phyloP scores from a whole-genome alignment of 768 basidiomycete species.

The Leccinum sublutescens region DNA sequence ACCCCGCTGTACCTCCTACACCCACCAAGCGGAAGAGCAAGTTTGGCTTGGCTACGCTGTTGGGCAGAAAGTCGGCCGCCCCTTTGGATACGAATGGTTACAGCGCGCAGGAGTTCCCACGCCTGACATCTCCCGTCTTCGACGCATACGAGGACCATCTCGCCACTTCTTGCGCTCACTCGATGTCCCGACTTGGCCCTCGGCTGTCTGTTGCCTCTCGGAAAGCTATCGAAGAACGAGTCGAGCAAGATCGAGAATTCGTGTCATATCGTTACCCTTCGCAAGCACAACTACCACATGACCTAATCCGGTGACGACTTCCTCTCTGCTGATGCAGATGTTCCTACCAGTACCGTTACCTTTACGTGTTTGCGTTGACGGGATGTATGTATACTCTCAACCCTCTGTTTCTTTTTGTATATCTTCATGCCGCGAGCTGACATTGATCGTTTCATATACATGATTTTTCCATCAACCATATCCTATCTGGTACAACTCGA shows the following conservation, averaged over 20 bases:
- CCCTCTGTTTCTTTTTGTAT: conserved; percentile 17
- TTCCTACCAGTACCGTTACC: conserved; percentile 3
- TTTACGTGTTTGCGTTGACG: conserved; percentile 4
- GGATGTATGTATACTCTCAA: conserved; percentile 9
- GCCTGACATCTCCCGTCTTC: conserved; percentile 41
- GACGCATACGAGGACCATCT: conserved; percentile 50
- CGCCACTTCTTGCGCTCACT: conserved; percentile 46
- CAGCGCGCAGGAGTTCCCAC: conserved; percentile 47
- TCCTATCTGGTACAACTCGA: conserved; percentile 16
- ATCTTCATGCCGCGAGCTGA: conserved; percentile 17
- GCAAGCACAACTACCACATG: conserved; percentile 59
- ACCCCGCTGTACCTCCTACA: conserved; percentile 29
- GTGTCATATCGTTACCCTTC: conserved; percentile 88
- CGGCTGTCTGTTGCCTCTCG: conserved; percentile 65
- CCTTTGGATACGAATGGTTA: conserved; percentile 33
- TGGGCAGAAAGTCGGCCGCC: conserved; percentile 53
- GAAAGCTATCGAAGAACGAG: conserved; percentile 72
- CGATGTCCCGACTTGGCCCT: conserved; percentile 47
- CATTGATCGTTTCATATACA: conserved; percentile 21
- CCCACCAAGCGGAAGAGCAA: conserved; percentile 67
- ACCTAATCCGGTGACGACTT: conserved; percentile 48
- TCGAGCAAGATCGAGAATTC: conserved; percentile 84
- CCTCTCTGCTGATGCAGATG: not conserved
- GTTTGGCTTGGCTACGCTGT: conserved; percentile 64
- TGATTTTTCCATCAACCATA: conserved; percentile 13